Conservation (phyloP, 106 monocot species). For the Allium fistulosum region DNA sequence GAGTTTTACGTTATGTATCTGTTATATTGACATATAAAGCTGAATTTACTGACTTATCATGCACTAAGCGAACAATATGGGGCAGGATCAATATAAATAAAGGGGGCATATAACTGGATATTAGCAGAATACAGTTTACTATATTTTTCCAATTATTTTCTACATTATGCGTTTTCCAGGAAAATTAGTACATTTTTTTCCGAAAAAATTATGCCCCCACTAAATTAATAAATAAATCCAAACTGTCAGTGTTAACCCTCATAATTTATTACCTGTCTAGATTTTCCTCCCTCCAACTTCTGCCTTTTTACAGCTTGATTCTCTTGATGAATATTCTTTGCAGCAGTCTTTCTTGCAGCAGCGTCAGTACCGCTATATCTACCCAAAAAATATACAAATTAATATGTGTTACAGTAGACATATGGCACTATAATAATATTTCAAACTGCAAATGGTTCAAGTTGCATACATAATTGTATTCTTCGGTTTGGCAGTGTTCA, state of each 20-base stretch:
- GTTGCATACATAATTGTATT: slow-evolving; percentile 18
- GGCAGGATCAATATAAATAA: too few species aligned
- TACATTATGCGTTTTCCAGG: too few species aligned
- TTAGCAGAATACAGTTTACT: too few species aligned
- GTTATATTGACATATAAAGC: neutral
- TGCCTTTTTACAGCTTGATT: slow-evolving; percentile 89
- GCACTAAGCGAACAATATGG: neutral
- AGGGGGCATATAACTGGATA: too few species aligned
- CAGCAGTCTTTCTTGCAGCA: too few species aligned
- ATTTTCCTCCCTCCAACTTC: slow-evolving; percentile 62
- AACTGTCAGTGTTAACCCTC: too few species aligned
- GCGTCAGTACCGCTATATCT: slow-evolving; percentile 24
- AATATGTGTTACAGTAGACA: neutral
- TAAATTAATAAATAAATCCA: too few species aligned
- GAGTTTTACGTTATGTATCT: slow-evolving; percentile 76
- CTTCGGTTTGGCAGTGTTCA: slow-evolving; percentile 13
- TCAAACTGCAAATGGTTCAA: neutral
- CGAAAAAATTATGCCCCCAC: too few species aligned
- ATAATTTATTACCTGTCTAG: slow-evolving; percentile 37
- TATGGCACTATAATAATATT: neutral
- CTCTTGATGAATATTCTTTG: slow-evolving; percentile 37
- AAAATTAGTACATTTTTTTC: too few species aligned
- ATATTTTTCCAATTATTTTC: too few species aligned
- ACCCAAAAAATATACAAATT: slow-evolving; percentile 12
- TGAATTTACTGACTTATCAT: too few species aligned